Base-by-base conservation (phyloP, 495 filamentous ascomycete genomes). In the Penicillium arizonense region DNA sequence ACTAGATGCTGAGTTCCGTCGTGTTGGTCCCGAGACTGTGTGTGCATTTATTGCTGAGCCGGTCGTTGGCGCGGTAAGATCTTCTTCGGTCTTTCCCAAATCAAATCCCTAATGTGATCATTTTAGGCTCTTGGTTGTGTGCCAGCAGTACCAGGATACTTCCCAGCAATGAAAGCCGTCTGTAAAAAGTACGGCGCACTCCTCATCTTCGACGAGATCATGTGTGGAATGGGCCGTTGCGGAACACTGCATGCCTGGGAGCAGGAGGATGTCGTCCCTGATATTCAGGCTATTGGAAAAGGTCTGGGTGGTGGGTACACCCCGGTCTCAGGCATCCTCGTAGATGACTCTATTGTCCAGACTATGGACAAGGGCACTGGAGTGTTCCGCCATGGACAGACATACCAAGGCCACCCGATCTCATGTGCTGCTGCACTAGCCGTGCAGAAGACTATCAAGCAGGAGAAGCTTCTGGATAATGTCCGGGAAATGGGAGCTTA, bases 21-120 rank as follows among this genome's bases (percentile, higher is more conserved):
- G 79, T 23, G 73, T 91, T 3, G 90, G 87, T 0, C 82, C 87
- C 0, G 73, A 85, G 2, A 90, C 72, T 2, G 88, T 94, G 8
- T 85, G 82, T 53, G 91, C 87, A 3, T 91, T 94, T 55, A 71
- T 94, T 28, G 83, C 84, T 2, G 90, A 95, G 61, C 83, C 89
- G 2, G 75, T 85, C n/a, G 80, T 79, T 47, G 82, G 82, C 10
- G 82, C 81, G 14, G 75, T 77, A 72, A 49, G 73, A 23, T 64
- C 21, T 14, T 26, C 3, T 28, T 12, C 5, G 20, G 14, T 9
- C 14, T 2, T 5, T n/a, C n/a, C 6, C 8, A 30, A 6, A 10
- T 0, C 1, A 38, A 13, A 5, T 24, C 24, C 32, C 47, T 33
- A 35, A 53, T 21, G 45, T n/a, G 38, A 32, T 4, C 16, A 39